Evolutionary conservation across 139 green algal genomes (phyloP), one percentile per base, ranked within the genome.

Genomic region (Spirogloea muscicola): DNA sequence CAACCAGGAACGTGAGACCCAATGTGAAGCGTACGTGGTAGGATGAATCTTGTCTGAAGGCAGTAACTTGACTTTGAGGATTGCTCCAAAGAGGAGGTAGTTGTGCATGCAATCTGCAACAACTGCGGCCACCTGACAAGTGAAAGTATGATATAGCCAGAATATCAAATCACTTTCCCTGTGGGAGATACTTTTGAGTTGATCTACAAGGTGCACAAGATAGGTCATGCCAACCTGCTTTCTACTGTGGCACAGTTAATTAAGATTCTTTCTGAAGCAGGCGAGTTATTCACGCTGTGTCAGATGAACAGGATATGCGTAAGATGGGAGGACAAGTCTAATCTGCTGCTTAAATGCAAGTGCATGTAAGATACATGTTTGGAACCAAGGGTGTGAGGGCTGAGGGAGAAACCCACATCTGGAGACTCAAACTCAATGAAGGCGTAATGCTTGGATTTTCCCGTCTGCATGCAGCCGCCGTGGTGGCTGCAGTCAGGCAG

Each of bases 341-440:
- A n/a, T n/a, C n/a, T n/a, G n/a, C n/a, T n/a, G n/a, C n/a, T n/a
- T n/a, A n/a, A n/a, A n/a, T n/a, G n/a, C n/a, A n/a, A n/a, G n/a
- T n/a, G n/a, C n/a, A n/a, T n/a, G n/a, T n/a, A n/a, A n/a, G n/a
- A n/a, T n/a, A n/a, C n/a, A n/a, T n/a, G n/a, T n/a, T n/a, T n/a
- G n/a, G n/a, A n/a, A n/a, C n/a, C n/a, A n/a, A n/a, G n/a, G n/a
- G n/a, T n/a, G n/a, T n/a, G n/a, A n/a, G n/a, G n/a, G n/a, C n/a
- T n/a, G n/a, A n/a, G n/a, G n/a, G n/a, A n/a, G n/a, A 46, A 38
- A 65, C 65, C 31, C 49, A 79, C 77, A 29, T 80, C 82, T 6
- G 80, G 38, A 43, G 73, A 44, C 49, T 76, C 74, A 37, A 87
- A 87, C 63, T 87, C 83, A 16, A 86, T 40, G 59, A 85, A 87